A percentile compares a stretch with the other conserved stretches of the same genome.
Evolutionary conservation across 176 grass and related monocot genomes (phyloP).

Genomic region (Tillandsia fasciculata): DNA sequence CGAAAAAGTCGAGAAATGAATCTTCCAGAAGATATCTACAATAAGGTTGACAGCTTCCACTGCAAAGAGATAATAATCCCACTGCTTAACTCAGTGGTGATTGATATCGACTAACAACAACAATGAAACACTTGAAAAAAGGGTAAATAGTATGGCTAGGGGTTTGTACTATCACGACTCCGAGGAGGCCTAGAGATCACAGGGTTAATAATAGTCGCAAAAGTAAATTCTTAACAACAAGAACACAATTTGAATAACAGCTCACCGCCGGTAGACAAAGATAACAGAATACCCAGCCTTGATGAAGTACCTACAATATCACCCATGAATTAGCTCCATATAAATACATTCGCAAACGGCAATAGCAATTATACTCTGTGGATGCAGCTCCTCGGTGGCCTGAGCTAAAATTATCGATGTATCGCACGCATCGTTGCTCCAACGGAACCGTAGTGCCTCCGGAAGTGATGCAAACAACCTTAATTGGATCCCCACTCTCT

Average conservation of each 20-base stretch:
- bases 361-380: slow-evolving; percentile 47
- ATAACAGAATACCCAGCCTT: slow-evolving; percentile 15
- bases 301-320: slow-evolving; percentile 4
- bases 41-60: slow-evolving; percentile 82
- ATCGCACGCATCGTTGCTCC: slow-evolving; percentile 85
- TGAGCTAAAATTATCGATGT: slow-evolving; percentile 99
- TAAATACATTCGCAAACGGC: background rate
- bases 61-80: slow-evolving; percentile 29
- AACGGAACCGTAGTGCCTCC: slow-evolving; percentile 88
- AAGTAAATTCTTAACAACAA: slow-evolving; percentile 1
- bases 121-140: background rate
- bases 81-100: background rate
- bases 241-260: background rate
- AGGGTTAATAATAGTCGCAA: background rate
- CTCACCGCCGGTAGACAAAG: slow-evolving; percentile 12
- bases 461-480: slow-evolving; percentile 81
- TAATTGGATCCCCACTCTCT: slow-evolving; percentile 18
- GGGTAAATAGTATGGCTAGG: background rate
- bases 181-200: too few species aligned
- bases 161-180: too few species aligned
- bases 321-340: background rate
- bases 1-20: slow-evolving; percentile 72
- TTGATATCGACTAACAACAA: background rate
- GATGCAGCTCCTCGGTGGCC: slow-evolving; percentile 79
- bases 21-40: slow-evolving; percentile 74